Percentiles rank a stretch among this genome's conserved stretches.
phyloP scores from a whole-genome alignment of 768 basidiomycete species.

The Lactarius quietus region DNA sequence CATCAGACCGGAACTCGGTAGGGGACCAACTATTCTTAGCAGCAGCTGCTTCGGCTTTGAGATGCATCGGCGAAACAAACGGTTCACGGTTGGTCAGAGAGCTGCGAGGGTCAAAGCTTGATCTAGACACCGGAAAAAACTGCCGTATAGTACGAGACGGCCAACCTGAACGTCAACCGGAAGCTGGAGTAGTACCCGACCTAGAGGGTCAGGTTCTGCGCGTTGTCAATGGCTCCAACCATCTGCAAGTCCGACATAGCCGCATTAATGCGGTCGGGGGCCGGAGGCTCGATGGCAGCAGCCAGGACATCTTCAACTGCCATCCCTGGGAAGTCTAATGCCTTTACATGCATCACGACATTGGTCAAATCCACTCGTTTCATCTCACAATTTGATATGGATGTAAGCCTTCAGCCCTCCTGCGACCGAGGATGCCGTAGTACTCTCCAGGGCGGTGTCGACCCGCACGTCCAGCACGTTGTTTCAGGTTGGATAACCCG shows the following conservation, averaged over 20 bases:
- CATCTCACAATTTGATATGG: conserved; percentile 92
- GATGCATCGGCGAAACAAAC: conserved; percentile 77
- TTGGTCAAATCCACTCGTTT: conserved; percentile 85
- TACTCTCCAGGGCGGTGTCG: conserved; percentile 90
- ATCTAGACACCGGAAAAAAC: conserved; percentile 91
- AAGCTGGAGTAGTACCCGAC: conserved; percentile 81
- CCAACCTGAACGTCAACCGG: conserved; percentile 91
- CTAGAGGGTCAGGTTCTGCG: conserved; percentile 79
- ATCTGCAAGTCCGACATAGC: conserved; percentile 78
- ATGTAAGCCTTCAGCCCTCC: conserved; percentile 55
- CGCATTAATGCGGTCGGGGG: conserved; percentile 63
- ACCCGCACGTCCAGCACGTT: conserved; percentile 89
- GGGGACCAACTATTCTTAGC: conserved; percentile 79
- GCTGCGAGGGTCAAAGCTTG: conserved; percentile 88
- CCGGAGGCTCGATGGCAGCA: conserved; percentile 87
- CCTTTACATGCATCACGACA: conserved; percentile 96
- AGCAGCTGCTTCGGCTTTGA: conserved; percentile 64
- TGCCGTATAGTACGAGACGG: conserved; percentile 82
- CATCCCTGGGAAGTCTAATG: conserved; percentile 83
- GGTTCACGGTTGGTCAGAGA: conserved; percentile 87
- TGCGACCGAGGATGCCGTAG: conserved; percentile 72
- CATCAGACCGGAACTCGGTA: conserved; percentile 78
- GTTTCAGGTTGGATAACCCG: conserved; percentile 84
- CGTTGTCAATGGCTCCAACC: conserved; percentile 81
- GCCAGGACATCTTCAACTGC: conserved; percentile 83